Base-by-base conservation (phyloP, 176 grass and related monocot genomes). In the Aegilops sharonensis region DNA sequence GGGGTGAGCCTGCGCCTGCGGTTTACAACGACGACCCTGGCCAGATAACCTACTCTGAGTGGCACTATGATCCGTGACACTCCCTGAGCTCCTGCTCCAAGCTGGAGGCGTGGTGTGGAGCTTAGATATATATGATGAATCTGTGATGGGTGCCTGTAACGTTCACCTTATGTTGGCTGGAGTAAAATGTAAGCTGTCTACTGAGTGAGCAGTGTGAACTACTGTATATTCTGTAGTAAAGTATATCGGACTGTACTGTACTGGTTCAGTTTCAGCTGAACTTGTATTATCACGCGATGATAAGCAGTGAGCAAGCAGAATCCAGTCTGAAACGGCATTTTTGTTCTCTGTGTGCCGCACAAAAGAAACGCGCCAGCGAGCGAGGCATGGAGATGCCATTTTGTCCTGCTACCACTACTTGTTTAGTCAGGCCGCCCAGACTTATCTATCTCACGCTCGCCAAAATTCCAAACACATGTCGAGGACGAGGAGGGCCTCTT, bases 21-120 rank as follows among this genome's bases (percentile, higher is more conserved):
- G 87, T 84, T 11, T 85, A 85, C 76, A 80, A 92, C 11, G 90
- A 92, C 3, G 90, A 94, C 62, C 84, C 83, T 34, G 71, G 72
- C 77, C 83, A 84, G 35, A 83, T 91, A 56, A 72, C 85, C 78
- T 93, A 92, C 74, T 89, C 91, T 13, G 77, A 89, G 29, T 93
- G 87, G 87, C 79, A 85, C 37, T 94, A 92, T 15, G 84, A 70
- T 2, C 78, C 79, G 34, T 75, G 43, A 75, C 3, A 30, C 3
- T 75, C 24, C 68, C 72, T 93, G 78, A 88, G 62, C 6, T 45
- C 76, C 30, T 24, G 61, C 61, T 18, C 13, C 14, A 61, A 61
- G 27, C 10, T 7, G 52, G 20, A 79, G 43, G 3, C 6, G 11
- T 65, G 24, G 17, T 52, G 69, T 72, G 69, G 21, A 31, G 11